Percentiles rank a stretch among this genome's conserved stretches.
Conservation (phyloP, 169 alveolate species). For the Prorocentrum cordatum region DNA sequence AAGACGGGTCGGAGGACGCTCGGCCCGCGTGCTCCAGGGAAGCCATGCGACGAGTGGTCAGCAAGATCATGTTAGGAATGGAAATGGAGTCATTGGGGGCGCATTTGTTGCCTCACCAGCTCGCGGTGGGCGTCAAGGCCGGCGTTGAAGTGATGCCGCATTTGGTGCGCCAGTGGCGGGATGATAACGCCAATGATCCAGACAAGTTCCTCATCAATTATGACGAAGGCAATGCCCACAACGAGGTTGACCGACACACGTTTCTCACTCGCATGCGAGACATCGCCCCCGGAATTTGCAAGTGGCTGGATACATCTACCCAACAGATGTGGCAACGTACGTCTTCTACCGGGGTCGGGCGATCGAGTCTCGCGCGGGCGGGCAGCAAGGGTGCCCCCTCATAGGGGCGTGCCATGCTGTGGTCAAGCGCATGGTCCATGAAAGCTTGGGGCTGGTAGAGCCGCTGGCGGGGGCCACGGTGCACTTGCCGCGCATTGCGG, state of each 20-base stretch:
- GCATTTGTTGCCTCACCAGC: slow-evolving; percentile 1
- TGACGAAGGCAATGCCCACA: slow-evolving; percentile 31
- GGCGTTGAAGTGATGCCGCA: slow-evolving; percentile 1
- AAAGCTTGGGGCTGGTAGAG: background rate
- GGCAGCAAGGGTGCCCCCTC: background rate
- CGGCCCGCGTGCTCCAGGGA: slow-evolving; percentile 14
- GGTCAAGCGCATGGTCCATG: background rate
- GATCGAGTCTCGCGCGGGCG: background rate
- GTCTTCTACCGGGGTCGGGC: background rate
- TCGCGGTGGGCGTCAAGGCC: background rate
- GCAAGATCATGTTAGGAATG: background rate
- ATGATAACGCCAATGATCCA: background rate
- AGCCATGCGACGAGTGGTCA: slow-evolving; percentile 7
- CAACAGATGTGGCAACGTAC: background rate
- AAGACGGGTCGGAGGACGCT: background rate
- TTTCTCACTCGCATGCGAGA: slow-evolving; percentile 23
- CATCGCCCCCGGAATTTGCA: background rate
- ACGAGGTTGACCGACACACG: background rate
- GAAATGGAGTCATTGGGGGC: background rate
- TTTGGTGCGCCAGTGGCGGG: background rate
- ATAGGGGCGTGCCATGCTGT: background rate
- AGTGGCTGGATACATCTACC: slow-evolving; percentile 21
- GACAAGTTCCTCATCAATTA: background rate
- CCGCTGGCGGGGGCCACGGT: background rate
- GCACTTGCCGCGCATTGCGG: background rate